Percentiles rank a stretch among this genome's conserved stretches.
Conservation (phyloP, 371 early-diverging fungal genomes). For the Smittium culicis region DNA sequence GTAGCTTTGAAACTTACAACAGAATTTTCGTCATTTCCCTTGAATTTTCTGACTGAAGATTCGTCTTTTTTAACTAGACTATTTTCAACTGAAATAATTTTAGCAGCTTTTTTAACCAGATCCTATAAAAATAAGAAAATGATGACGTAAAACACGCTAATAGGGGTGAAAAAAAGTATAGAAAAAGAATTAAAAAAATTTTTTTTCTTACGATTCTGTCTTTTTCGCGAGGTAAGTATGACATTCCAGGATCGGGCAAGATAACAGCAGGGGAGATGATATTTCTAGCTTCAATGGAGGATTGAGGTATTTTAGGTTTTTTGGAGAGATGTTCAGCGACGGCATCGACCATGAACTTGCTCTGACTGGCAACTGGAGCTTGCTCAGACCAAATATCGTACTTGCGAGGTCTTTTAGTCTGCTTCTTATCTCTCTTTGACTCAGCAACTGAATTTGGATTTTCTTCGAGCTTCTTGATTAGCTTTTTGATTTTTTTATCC, state of each 20-base stretch:
- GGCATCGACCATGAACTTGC: neutral
- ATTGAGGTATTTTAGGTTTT: neutral
- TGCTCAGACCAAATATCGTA: too few species aligned
- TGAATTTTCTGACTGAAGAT: neutral
- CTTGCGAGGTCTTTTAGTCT: too few species aligned
- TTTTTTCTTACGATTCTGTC: constrained; percentile 50
- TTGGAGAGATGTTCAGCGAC: neutral
- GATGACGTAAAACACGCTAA: too few species aligned
- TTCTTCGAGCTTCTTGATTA: constrained; percentile 13
- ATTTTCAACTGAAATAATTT: constrained; percentile 28
- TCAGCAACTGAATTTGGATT: too few species aligned
- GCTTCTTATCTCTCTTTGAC: too few species aligned
- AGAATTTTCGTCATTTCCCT: constrained; percentile 16
- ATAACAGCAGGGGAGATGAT: constrained; percentile 45
- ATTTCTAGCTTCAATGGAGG: neutral
- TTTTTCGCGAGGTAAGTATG: constrained; percentile 71
- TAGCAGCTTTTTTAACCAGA: constrained; percentile 34
- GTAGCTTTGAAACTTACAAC: neutral
- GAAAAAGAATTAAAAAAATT: neutral
- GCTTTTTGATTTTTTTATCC: constrained; percentile 19
- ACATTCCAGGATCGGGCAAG: constrained; percentile 69
- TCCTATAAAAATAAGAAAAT: constrained; percentile 32
- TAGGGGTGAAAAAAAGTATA: neutral
- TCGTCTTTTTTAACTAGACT: constrained; percentile 10
- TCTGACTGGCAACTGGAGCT: too few species aligned